phyloP scores from a whole-genome alignment of 176 grass and related monocot species.

The Oryza longistaminata region DNA sequence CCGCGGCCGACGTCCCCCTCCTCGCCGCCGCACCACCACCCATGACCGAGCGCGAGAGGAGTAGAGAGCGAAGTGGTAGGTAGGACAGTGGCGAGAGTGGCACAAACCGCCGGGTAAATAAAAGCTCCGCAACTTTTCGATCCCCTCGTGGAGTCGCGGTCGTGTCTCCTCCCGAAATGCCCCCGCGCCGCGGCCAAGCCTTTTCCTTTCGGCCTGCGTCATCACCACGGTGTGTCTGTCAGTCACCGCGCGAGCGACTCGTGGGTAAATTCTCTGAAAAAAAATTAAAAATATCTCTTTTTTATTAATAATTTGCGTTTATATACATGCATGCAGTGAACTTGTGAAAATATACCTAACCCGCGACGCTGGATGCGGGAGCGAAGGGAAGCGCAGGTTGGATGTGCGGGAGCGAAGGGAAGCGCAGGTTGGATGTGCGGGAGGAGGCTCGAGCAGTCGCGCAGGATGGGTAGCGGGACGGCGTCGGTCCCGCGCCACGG shows the following conservation, averaged over 20 bases:
- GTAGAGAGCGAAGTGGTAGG: background rate
- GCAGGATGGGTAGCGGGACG: too few species aligned
- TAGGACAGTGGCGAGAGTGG: background rate
- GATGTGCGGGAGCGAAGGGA: too few species aligned
- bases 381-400: too few species aligned
- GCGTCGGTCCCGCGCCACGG: too few species aligned
- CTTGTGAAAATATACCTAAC: too few species aligned
- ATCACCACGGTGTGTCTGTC: too few species aligned
- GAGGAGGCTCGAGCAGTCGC: too few species aligned
- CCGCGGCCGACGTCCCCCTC: background rate
- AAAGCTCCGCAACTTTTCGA: conserved; percentile 11
- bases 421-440: too few species aligned
- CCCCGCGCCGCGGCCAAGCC: background rate
- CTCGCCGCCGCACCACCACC: conserved; percentile 3
- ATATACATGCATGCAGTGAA: too few species aligned
- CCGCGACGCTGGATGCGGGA: too few species aligned
- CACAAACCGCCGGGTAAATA: conserved; percentile 22
- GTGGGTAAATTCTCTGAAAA: background rate
- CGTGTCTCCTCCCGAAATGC: conserved; percentile 17
- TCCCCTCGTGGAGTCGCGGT: background rate
- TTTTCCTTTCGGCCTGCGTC: background rate
- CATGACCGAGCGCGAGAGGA: conserved; percentile 8
- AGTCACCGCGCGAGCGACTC: background rate
- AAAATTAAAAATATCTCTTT: too few species aligned
- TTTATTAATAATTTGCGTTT: too few species aligned